These are phyloP conservation scores for Garcia nutans DNA, from an alignment of 345 rosid species.

Conservation along the genomic window DNA sequence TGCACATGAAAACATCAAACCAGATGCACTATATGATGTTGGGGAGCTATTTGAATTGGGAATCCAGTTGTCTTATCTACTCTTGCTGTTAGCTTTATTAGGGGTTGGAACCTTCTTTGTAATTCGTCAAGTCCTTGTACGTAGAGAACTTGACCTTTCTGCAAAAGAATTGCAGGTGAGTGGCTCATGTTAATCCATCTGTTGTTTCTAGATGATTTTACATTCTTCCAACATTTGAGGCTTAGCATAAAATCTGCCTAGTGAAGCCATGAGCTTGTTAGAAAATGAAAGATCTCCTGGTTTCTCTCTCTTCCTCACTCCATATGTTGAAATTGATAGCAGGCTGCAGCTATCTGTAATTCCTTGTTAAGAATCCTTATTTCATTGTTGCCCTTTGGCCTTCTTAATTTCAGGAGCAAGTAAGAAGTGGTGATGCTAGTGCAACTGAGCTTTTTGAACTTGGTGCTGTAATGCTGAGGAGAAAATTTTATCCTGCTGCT, in stretches of 20 bases:
- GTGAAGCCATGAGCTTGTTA: no score
- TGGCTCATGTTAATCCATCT: not conserved
- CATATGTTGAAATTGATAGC: not conserved
- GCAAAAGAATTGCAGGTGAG: conserved; percentile 91
- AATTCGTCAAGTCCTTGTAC: conserved; percentile 90
- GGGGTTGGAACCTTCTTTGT: conserved; percentile 90
- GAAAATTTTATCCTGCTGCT: conserved; percentile 92
- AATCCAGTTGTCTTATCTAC: conserved; percentile 86
- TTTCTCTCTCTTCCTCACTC: not conserved
- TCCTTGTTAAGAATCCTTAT: conserved; percentile 6
- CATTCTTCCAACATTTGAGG: not conserved
- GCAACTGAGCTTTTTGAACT: conserved; percentile 93
- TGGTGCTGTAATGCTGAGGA: conserved; percentile 91
- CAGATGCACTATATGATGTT: conserved; percentile 56
- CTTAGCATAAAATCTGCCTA: not conserved
- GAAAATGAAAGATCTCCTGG: not conserved
- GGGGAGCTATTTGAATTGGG: conserved; percentile 86
- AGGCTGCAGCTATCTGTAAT: not conserved
- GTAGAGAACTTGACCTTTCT: conserved; percentile 97
- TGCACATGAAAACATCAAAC: conserved; percentile 47
- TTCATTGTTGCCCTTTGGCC: conserved; percentile 12
- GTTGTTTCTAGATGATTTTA: not conserved
- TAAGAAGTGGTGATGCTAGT: conserved; percentile 97
- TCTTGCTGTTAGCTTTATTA: conserved; percentile 69
- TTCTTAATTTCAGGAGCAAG: conserved; percentile 70